Conservation (phyloP, 164 flowering plant species). For the Cinnamomum chago region DNA sequence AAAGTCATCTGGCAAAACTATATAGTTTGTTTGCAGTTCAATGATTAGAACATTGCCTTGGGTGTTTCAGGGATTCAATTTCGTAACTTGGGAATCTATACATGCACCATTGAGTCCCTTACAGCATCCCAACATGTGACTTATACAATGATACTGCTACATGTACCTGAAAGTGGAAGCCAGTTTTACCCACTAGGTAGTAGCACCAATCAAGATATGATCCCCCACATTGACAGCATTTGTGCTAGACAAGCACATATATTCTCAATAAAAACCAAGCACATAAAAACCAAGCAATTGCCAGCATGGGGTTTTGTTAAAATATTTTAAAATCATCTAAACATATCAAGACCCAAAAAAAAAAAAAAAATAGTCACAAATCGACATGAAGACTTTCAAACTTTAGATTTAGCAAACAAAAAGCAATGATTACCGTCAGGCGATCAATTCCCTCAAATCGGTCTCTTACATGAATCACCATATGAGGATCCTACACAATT, state of each 20-base stretch:
- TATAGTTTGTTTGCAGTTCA: too few species aligned
- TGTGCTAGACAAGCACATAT: neutral
- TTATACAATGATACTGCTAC: neutral
- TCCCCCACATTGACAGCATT: neutral
- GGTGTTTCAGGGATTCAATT: too few species aligned
- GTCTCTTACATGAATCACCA: slow-evolving; percentile 74
- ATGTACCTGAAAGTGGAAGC: neutral
- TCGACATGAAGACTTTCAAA: neutral
- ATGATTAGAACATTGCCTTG: too few species aligned
- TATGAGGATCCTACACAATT: slow-evolving; percentile 66
- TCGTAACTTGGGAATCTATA: neutral
- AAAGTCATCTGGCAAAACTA: too few species aligned
- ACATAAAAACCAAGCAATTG: too few species aligned
- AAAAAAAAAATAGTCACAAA: neutral
- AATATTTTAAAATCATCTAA: neutral
- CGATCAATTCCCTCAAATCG: slow-evolving; percentile 46
- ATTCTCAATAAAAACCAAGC: too few species aligned
- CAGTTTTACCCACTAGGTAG: neutral
- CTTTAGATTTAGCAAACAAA: neutral
- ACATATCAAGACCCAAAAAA: neutral
- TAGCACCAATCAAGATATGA: neutral
- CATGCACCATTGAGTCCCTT: neutral
- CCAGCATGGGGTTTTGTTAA: too few species aligned
- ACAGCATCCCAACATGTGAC: neutral
- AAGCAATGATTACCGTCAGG: slow-evolving; percentile 44